Percentiles rank a stretch among this genome's conserved stretches.
These are phyloP conservation scores for Cladophialophora immunda DNA, from an alignment of 2,329 filamentous ascomycete species.

Conservation along the genomic window DNA sequence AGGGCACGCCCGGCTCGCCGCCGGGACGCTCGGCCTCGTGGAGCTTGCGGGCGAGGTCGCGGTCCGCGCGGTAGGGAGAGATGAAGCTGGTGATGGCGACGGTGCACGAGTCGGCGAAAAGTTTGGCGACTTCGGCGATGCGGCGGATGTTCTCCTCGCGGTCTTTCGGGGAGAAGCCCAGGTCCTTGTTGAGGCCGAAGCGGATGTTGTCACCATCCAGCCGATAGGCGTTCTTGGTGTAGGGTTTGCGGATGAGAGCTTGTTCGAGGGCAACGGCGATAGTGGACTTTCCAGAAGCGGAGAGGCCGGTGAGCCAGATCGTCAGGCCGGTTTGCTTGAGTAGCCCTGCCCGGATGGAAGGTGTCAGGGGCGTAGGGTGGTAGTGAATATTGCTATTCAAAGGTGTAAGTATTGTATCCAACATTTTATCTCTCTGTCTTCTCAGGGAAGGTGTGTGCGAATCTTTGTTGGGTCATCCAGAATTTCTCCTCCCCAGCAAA, in stretches of 20 bases:
- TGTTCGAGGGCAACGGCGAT: constrained; percentile 97
- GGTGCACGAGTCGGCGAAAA: constrained; percentile 89
- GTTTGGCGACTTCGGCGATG: constrained; percentile 94
- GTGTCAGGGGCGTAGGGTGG: constrained; percentile 54
- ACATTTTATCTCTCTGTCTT: neutral
- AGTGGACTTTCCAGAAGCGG: constrained; percentile 95
- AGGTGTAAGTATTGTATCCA: constrained; percentile 20
- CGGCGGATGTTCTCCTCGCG: constrained; percentile 97
- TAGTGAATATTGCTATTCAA: constrained; percentile 55
- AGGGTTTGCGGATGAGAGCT: constrained; percentile 80
- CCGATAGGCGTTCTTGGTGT: constrained; percentile 81
- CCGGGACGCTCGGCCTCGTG: constrained; percentile 70
- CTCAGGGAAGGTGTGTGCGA: neutral
- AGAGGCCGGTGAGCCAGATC: constrained; percentile 97
- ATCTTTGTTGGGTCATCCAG: constrained; percentile 2
- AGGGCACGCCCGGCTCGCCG: constrained; percentile 74
- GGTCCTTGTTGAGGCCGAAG: constrained; percentile 96
- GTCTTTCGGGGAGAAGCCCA: constrained; percentile 92
- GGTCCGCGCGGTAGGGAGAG: constrained; percentile 89
- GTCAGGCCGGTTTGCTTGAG: constrained; percentile 91
- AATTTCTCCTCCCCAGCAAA: neutral
- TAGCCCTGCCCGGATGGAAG: constrained; percentile 50
- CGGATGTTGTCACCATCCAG: constrained; percentile 98
- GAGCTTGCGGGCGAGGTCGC: constrained; percentile 79
- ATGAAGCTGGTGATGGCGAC: constrained; percentile 97